phyloP scores from a whole-genome alignment of 768 basidiomycete species.

The Amanita rimosa region DNA sequence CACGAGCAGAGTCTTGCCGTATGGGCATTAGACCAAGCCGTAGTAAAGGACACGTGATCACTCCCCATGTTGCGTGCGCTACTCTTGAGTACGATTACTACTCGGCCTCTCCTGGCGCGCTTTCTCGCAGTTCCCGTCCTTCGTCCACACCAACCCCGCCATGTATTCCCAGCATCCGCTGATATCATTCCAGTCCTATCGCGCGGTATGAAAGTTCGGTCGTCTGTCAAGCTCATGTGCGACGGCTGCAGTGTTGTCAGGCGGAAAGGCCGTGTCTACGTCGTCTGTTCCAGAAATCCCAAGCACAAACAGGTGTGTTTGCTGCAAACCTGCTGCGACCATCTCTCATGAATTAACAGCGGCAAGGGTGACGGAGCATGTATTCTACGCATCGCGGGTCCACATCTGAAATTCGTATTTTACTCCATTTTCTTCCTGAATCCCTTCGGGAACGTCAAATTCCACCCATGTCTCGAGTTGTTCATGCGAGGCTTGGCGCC shows the following conservation, averaged over 20 bases:
- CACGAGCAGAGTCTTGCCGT: constrained; percentile 12
- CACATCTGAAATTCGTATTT: constrained; percentile 96
- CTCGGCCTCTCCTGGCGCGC: constrained; percentile 51
- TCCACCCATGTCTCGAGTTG: constrained; percentile 72
- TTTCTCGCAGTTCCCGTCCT: constrained; percentile 24
- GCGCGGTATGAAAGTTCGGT: constrained; percentile 95
- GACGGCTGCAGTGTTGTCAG: constrained; percentile 85
- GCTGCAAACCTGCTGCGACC: neutral
- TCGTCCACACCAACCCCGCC: constrained; percentile 20
- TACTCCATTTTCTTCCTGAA: constrained; percentile 74
- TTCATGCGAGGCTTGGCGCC: constrained; percentile 48
- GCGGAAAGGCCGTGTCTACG: constrained; percentile 85
- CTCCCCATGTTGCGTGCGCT: constrained; percentile 51
- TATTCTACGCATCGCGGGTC: constrained; percentile 31
- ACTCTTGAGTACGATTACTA: constrained; percentile 49
- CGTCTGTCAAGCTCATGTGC: constrained; percentile 90
- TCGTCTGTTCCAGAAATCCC: constrained; percentile 88
- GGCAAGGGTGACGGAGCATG: constrained; percentile 44
- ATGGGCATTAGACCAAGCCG: constrained; percentile 15
- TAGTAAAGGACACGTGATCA: neutral
- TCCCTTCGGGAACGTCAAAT: constrained; percentile 63
- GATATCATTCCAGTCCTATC: constrained; percentile 26
- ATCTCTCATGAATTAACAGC: constrained; percentile 26
- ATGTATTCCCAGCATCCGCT: constrained; percentile 13
- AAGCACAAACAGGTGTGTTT: constrained; percentile 88